Base-by-base conservation (phyloP, 306 rosid species). In the Glycine latifolia region DNA sequence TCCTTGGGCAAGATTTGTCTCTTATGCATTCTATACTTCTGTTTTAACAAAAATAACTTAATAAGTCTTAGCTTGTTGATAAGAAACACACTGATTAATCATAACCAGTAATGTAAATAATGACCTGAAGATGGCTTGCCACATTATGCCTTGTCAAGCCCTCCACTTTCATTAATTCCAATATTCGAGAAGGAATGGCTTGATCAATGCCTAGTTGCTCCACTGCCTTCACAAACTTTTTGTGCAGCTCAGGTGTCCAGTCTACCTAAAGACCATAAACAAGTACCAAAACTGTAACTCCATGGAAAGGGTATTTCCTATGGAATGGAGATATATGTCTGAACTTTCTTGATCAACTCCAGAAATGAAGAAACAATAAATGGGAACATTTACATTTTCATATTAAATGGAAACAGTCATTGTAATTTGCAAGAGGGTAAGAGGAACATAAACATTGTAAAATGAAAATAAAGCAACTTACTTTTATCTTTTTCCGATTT, bases 71-170 rank as follows among this genome's bases (percentile, higher is more conserved):
- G 43, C 46, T 63, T 1, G 54, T 33, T 16, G 68, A 47, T 20
- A 75, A 65, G 61, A 39, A 73, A 52, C 52, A 8, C 3, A 47
- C 10, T 76, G 31, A 58, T 44, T 31, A 35, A 67, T 35, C 52
- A 58, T 5, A 75, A 70, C 5, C 56, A 71, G 39, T 44, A 48
- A 66, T 44, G 20, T 72, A 80, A 69, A 54, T 6, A 79, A 87
- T 20, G 78, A 93, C 98, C 97, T 93, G 99, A 71, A 95, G 98
- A 85, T 95, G 99, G 81, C 98, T 95, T 80, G 98, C 98, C 26
- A 95, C 94, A 77, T 95, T 93, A 87, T 93, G 98, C 91, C 98
- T 91, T 6, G 99, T 95, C 86, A 95, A 91, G 39, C 94, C 97
- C 75, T 93, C 97, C 71, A 90, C 90, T 80, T 95, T 90, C 99